Evolutionary conservation across 495 filamentous ascomycete species (phyloP), one percentile per base, ranked within the genome.

Genomic region (Daldinia caldariorum): DNA sequence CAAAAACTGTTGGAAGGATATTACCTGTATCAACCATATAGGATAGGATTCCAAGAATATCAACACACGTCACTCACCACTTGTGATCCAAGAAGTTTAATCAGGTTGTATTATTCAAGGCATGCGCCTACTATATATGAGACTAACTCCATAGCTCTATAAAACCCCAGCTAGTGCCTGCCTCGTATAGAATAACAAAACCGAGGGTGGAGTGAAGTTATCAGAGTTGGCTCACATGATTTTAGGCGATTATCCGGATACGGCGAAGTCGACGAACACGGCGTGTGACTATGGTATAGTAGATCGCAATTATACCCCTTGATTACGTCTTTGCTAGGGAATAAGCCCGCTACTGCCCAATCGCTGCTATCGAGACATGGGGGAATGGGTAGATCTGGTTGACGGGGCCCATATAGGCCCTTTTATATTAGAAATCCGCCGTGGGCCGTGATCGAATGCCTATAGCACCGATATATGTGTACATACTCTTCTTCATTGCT

Each of bases 281-380:
- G 58, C 57, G 51, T 41, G 34, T 66, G 60, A 58, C 12, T 62
- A 41, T 57, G 61, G 57, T 69, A 72, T 72, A 72, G 6, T 31
- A 65, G 65, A 68, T 61, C 34, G 58, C 58, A 59, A n/a, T 47
- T 72, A 72, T 72, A 72, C 41, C 70, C 70, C 70, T 57, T 69
- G 41, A 51, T 54, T 58, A 49, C 61, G 57, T 39, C 51, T 66
- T 69, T 58, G 61, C 60, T 20, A 57, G 58, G 37, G 22, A 20
- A 53, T 41, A 62, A 43, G 29, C 35, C 65, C 16, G 37, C 39
- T 50, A 38, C 61, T 38, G 66, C 50, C 65, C 65, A 32, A 53
- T 53, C 22, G 49, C 49, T 45, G 31, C 62, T 54, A 49, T 57
- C 43, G n/a, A 58, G 32, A 54, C 63, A 63, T 59, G 69, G 63